Evolutionary conservation across 768 basidiomycete species (phyloP).

Genomic region (Cantharellus cinnabarinus): DNA sequence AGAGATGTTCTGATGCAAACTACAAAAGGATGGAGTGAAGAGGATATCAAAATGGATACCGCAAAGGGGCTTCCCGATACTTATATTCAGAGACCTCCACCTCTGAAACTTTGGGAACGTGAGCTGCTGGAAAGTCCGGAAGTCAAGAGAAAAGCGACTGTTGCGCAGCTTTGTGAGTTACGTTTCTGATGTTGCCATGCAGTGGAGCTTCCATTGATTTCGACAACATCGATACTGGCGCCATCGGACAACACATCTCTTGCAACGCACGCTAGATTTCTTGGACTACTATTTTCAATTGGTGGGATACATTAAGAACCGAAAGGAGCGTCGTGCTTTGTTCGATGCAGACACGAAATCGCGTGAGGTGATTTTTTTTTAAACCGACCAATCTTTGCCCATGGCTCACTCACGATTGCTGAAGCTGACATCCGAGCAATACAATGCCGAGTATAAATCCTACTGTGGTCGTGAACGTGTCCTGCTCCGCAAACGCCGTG

Average conservation of each 20-base stretch:
- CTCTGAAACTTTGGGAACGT: slow-evolving; percentile 58
- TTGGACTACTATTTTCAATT: slow-evolving; percentile 96
- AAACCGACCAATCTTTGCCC: neutral
- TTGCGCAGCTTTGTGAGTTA: slow-evolving; percentile 75
- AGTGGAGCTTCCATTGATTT: no score
- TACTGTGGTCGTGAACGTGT: slow-evolving; percentile 91
- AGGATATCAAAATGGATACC: slow-evolving; percentile 39
- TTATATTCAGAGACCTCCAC: slow-evolving; percentile 11
- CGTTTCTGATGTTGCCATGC: neutral
- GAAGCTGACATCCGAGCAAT: slow-evolving; percentile 26
- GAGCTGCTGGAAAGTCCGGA: slow-evolving; percentile 69
- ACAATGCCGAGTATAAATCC: slow-evolving; percentile 66
- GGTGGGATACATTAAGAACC: slow-evolving; percentile 68
- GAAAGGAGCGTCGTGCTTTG: slow-evolving; percentile 62
- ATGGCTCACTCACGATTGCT: neutral
- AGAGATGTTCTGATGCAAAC: slow-evolving; percentile 63
- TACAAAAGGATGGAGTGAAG: slow-evolving; percentile 33
- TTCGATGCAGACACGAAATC: slow-evolving; percentile 68
- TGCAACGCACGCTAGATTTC: slow-evolving; percentile 44
- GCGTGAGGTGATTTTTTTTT: slow-evolving; percentile 23
- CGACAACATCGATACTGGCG: neutral
- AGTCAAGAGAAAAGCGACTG: slow-evolving; percentile 86
- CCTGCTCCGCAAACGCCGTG: slow-evolving; percentile 71
- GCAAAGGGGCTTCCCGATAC: slow-evolving; percentile 22
- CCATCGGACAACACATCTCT: neutral